Base-by-base conservation (phyloP, 2,329 filamentous ascomycete species). In the Trichoderma sp. region DNA sequence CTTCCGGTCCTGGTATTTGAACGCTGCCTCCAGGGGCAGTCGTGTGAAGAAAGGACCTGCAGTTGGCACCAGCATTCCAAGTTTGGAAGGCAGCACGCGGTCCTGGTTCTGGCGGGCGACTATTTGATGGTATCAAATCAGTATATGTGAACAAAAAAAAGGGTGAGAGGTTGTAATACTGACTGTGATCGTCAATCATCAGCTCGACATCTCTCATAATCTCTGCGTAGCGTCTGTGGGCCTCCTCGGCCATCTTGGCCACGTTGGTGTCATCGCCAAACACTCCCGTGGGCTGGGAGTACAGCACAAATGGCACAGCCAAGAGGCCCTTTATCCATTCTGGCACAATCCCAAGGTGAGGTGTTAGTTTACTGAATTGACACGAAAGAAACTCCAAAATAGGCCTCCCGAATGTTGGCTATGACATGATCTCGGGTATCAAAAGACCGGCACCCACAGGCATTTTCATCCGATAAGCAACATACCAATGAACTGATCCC, bases 321-420 rank as follows among this genome's bases (percentile, higher is more conserved):
- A 98, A 86, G 4, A 98, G 88, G 51, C 92, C 93, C 83, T 99
- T 98, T 86, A 98, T 93, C 95, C 95, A 98, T 91, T 97, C 94
- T 90, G 9, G 18, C 14, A 15, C 6, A 62, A 3, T 30, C 7
- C 15, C 9, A 53, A 69, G 11, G n/a, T 12, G 14, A 9, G 12
- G 14, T 1, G 14, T 70, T 51, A 70, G 66, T 15, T 18, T 24
- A 21, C 3, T 51, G 8, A 43, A 43, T 43, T 43, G 39, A n/a
- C 39, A 1, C 39, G 6, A 43, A n/a, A 43, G 4, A n/a, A 3
- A 7, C 15, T 43, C 39, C 39, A 43, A 7, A n/a, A 4, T 43
- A 4, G 15, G 24, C 3, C 24, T 6, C 8, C 6, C 5, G 2
- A 43, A n/a, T 24, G 12, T 18, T 18, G n/a, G 28, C 8, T 3